These are phyloP conservation scores for Fusarium udum DNA, from an alignment of 2,329 filamentous ascomycete species.

Conservation along the genomic window DNA sequence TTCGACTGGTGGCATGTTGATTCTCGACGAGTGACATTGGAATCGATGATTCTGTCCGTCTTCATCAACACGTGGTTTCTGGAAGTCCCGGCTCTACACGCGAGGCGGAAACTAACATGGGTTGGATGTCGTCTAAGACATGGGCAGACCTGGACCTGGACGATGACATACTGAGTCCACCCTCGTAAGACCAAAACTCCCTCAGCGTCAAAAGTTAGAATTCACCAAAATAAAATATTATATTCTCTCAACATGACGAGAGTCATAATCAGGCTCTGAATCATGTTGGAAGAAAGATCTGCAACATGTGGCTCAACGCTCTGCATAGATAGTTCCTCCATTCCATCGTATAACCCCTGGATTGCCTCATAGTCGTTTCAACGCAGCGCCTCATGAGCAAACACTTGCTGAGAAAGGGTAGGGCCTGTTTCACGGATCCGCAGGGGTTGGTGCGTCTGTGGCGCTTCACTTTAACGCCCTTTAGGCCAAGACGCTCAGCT, in stretches of 20 bases:
- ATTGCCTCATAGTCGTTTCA: slow-evolving; percentile 20
- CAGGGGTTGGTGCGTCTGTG: slow-evolving; percentile 9
- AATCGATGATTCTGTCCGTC: not conserved
- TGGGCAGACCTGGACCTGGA: not conserved
- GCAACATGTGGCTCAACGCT: slow-evolving; percentile 29
- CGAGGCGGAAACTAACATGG: not conserved
- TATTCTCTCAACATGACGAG: not conserved
- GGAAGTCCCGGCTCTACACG: not conserved
- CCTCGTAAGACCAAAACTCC: not conserved
- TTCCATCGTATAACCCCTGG: slow-evolving; percentile 12
- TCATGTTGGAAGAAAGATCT: slow-evolving; percentile 9
- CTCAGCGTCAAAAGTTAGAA: not conserved
- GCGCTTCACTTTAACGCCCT: slow-evolving; percentile 31
- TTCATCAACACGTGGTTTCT: not conserved
- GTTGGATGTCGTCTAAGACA: not conserved
- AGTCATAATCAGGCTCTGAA: not conserved
- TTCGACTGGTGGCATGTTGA: not conserved
- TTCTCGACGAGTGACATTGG: not conserved
- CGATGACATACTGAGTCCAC: not conserved
- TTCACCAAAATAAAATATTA: not conserved
- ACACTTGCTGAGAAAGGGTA: not conserved
- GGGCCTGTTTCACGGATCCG: slow-evolving; percentile 1
- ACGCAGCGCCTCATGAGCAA: slow-evolving; percentile 1
- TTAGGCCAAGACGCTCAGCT: not conserved
- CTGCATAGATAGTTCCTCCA: slow-evolving; percentile 16